These are phyloP conservation scores for Penicillium sp. DNA, from an alignment of 2,329 filamentous ascomycete genomes.

Conservation along the genomic window DNA sequence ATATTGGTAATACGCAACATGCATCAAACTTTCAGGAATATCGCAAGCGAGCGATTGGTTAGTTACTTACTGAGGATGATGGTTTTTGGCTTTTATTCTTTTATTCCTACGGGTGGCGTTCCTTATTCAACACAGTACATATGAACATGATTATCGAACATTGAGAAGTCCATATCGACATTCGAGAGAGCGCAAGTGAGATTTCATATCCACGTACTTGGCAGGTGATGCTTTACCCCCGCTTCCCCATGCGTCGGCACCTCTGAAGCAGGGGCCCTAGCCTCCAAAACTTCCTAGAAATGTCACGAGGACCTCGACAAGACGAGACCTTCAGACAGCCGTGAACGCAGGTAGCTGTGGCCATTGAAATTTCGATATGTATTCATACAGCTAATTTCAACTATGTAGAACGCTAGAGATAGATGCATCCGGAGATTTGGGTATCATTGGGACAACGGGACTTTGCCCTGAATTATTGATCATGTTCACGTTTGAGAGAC, in stretches of 20 bases:
- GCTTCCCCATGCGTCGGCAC: too few species aligned
- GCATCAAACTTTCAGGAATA: slow-evolving; percentile 48
- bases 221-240: not conserved
- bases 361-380: too few species aligned
- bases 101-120: not conserved
- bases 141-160: not conserved
- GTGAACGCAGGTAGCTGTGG: not conserved
- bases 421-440: not conserved
- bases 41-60: slow-evolving; percentile 40
- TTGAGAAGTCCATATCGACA: not conserved
- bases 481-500: not conserved
- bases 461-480: not conserved
- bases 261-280: not conserved
- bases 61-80: not conserved
- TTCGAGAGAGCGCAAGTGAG: not conserved
- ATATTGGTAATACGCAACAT: slow-evolving; percentile 16
- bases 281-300: not conserved
- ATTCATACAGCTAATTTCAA: not conserved
- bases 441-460: not conserved
- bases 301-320: not conserved
- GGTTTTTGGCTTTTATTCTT: not conserved
- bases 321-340: not conserved
- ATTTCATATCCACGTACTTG: too few species aligned
- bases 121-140: slow-evolving; percentile 3
- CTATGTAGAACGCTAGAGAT: not conserved